Conservation (phyloP, 306 rosid genomes). For the cucumber (Cucumis sativus) region DNA sequence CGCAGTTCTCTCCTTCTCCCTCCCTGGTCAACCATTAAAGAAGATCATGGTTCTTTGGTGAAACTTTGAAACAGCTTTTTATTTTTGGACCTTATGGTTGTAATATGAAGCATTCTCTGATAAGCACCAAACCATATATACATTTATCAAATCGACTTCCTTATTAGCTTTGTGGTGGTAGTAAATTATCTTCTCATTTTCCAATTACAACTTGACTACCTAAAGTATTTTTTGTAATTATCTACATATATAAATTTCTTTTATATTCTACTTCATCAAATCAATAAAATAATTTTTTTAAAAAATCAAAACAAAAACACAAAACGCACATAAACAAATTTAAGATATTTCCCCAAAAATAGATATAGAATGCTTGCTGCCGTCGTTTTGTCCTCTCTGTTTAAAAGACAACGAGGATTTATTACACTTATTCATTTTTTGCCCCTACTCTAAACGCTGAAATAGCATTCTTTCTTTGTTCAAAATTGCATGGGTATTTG, state of each 20-base stretch:
- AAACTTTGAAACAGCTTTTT: not conserved
- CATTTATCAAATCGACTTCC: not conserved
- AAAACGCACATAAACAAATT: not conserved
- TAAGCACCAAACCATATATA: not conserved
- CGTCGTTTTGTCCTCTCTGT: too few species aligned
- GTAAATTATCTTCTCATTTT: not conserved
- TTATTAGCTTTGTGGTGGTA: not conserved
- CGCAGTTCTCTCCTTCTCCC: not conserved
- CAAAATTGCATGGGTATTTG: too few species aligned
- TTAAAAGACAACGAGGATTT: too few species aligned
- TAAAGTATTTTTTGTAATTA: not conserved
- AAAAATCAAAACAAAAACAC: too few species aligned
- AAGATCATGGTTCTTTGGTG: not conserved
- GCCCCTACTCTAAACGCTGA: too few species aligned
- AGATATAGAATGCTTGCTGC: too few species aligned
- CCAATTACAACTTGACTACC: not conserved
- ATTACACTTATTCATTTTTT: too few species aligned
- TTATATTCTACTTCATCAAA: not conserved
- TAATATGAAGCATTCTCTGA: not conserved
- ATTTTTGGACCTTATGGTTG: not conserved
- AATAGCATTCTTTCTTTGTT: too few species aligned
- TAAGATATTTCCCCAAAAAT: not conserved
- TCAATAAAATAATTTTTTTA: not conserved
- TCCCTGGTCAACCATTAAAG: not conserved
- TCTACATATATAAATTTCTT: not conserved